Evolutionary conservation across 176 grass and related monocot species (phyloP), one percentile per base, ranked within the genome.

Genomic region (Juncus inflexus): DNA sequence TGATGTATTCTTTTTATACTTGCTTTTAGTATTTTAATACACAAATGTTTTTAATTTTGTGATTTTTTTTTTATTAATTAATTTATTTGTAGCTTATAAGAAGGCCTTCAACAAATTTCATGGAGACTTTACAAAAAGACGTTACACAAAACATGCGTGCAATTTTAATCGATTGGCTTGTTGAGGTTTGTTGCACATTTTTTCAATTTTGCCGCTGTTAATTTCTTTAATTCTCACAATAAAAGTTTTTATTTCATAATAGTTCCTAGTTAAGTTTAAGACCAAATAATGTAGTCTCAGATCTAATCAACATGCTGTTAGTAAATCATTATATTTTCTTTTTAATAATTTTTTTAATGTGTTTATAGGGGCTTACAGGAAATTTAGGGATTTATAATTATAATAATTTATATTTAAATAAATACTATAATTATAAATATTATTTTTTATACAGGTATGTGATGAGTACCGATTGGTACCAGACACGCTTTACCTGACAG

Each of bases 391-490:
- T 28, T 28, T 28, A 47, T 47, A 47, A 5, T 47, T 47, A 6
- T 9, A 5, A 47, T 9, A 47, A 47, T 6, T 47, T 47, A 5
- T 6, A 6, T 1, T 47, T 51, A 5, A 35, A 3, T 50, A 59
- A 47, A 67, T 81, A 77, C 42, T 15, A 28, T 28, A 76, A 67
- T 63, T 67, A 63, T 61, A 67, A 13, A 28, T 52, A 13, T 42
- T 52, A 53, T 13, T 69, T 14, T 50, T 49, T 58, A n/a, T 77
- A 53, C 77, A 97, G 88, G 94, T 97, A 64, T 86, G 87, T 9
- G 87, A 97, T 52, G 94, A 89, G 80, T 91, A 86, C 74, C 86
- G 73, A 50, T 84, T 97, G 74, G 88, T 97, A 42, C 82, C 88
- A 52, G 88, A 97, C 64, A 97, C 94, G 19, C 80, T 97, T 28